Evolutionary conservation across 768 basidiomycete species (phyloP).

Genomic region (Xanthoconium stramineum): DNA sequence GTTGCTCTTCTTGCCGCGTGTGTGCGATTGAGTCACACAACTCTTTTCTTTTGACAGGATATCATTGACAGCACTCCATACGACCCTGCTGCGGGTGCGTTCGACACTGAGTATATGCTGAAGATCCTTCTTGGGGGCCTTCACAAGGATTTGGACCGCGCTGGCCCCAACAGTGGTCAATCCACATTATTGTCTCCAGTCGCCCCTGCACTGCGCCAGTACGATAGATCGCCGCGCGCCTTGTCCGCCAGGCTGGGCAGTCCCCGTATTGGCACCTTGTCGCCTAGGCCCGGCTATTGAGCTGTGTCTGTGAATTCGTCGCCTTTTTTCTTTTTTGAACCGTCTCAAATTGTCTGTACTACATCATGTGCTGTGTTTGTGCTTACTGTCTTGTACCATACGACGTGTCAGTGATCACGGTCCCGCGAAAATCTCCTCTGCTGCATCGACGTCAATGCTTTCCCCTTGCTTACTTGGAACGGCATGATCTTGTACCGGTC

Average conservation of each 20-base stretch:
- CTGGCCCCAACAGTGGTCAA: constrained; percentile 2
- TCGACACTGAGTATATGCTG: constrained; percentile 35
- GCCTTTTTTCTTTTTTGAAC: neutral
- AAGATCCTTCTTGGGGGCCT: constrained; percentile 33
- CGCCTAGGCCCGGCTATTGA: constrained; percentile 15
- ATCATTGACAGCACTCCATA: constrained; percentile 47
- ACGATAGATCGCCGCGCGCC: constrained; percentile 13
- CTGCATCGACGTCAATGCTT: neutral
- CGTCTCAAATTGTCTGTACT: neutral
- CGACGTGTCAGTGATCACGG: too few species aligned
- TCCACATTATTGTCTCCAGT: constrained; percentile 10
- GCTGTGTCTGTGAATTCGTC: neutral
- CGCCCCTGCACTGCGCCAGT: neutral
- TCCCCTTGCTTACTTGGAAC: neutral
- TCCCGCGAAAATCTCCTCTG: neutral
- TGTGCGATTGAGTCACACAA: neutral
- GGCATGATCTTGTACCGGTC: neutral
- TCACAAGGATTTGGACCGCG: constrained; percentile 16
- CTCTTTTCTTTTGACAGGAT: constrained; percentile 28
- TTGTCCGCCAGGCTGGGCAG: constrained; percentile 8
- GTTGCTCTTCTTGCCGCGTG: neutral
- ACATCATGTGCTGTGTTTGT: neutral
- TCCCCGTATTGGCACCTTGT: constrained; percentile 13
- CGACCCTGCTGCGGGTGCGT: constrained; percentile 27
- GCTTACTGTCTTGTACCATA: neutral